phyloP scores from a whole-genome alignment of 2,329 filamentous ascomycete genomes.

The Fusarium pseudonygamai region DNA sequence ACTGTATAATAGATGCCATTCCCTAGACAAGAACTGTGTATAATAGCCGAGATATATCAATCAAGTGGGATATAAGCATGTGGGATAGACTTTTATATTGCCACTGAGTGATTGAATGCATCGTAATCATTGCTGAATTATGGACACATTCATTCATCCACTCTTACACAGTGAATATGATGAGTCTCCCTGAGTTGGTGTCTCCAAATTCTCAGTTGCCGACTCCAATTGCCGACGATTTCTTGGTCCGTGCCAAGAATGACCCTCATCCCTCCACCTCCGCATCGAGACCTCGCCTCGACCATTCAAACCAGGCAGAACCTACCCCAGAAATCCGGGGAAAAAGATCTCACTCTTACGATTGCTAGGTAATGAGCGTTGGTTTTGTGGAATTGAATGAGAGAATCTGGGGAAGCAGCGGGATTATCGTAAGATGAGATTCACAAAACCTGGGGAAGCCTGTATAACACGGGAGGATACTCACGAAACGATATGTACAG shows the following conservation, averaged over 20 bases:
- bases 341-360: constrained; percentile 19
- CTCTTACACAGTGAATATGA: not conserved
- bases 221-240: constrained; percentile 41
- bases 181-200: not conserved
- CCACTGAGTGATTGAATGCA: not conserved
- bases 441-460: constrained; percentile 31
- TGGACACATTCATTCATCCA: not conserved
- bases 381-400: constrained; percentile 15
- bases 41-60: constrained; percentile 16
- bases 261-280: constrained; percentile 22
- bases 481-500: too few relatives aligned
- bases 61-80: not conserved
- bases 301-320: constrained; percentile 11
- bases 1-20: not conserved
- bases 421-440: constrained; percentile 6
- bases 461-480: constrained; percentile 1
- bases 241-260: constrained; percentile 35
- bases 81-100: not conserved
- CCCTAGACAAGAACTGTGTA: constrained; percentile 9
- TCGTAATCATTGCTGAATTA: not conserved
- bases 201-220: constrained; percentile 31
- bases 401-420: constrained; percentile 6
- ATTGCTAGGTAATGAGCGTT: constrained; percentile 25
- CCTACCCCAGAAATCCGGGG: constrained; percentile 34
- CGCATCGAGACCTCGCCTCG: not conserved